Conservation (phyloP, 208 protist species). For the Angomonas deanei region DNA sequence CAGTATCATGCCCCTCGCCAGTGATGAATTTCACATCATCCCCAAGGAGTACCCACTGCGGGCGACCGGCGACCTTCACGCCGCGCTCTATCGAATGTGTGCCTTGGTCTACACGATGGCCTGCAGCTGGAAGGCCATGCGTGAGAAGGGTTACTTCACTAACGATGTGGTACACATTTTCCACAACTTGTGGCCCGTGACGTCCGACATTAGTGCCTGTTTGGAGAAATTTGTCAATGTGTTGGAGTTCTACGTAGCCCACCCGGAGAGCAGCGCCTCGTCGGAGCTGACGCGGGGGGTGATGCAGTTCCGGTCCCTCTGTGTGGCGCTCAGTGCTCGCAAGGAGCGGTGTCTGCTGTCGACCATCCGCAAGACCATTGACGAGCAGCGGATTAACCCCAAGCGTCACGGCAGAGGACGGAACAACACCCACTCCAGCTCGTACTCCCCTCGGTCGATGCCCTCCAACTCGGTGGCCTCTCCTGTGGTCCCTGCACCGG, state of each 20-base stretch:
- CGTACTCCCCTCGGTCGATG: not conserved
- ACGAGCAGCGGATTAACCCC: conserved; percentile 24
- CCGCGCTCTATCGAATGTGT: conserved; percentile 61
- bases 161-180: conserved; percentile 53
- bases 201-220: conserved; percentile 40
- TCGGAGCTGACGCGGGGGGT: conserved; percentile 52
- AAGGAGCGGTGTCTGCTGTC: conserved; percentile 48
- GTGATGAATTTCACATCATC: conserved; percentile 56
- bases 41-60: conserved; percentile 52
- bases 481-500: not conserved
- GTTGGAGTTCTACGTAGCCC: conserved; percentile 42
- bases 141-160: conserved; percentile 75
- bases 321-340: conserved; percentile 38
- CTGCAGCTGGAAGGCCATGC: conserved; percentile 73
- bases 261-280: conserved; percentile 37
- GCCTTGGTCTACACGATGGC: conserved; percentile 66
- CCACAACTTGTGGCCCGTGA: conserved; percentile 52
- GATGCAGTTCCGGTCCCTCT: conserved; percentile 57
- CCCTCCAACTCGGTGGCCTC: conserved; percentile 1
- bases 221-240: conserved; percentile 50
- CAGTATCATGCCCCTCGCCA: conserved; percentile 56
- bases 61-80: conserved; percentile 53
- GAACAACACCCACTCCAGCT: not conserved
- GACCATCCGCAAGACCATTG: conserved; percentile 38
- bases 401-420: not conserved